Base-by-base conservation (phyloP, 1,139 yeast species). In the Magnusiomyces suaveolens region DNA sequence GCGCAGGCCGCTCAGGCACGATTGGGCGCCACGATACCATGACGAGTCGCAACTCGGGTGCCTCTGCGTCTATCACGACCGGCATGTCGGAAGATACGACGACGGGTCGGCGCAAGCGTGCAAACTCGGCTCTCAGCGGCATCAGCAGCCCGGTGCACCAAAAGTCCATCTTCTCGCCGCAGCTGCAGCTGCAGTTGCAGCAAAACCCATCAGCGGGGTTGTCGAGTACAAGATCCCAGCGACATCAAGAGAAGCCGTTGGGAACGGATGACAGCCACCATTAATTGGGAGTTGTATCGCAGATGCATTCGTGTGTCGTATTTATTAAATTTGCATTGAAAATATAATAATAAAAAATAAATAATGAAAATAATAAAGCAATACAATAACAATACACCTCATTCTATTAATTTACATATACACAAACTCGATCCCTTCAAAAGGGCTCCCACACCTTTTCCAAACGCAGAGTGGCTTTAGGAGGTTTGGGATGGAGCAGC, bases 401-500 rank as follows among this genome's bases (percentile, higher is more conserved):
- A 29, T 29, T 29, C 12, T 29, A 29, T 29, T 29, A 6, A 29
- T 29, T 29, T 29, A 29, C 6, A 29, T 6, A 29, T 29, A 6
- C 33, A 29, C 12, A 29, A 29, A 29, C 10, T 36, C 18, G 18
- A 14, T 36, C 16, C 18, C 3, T 48, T 41, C 52, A 52, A 18
- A 51, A n/a, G 25, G 55, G 54, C 50, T 55, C 57, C 57, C 57
- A 55, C 1, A 52, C 54, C 26, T 54, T 51, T 36, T 53, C 55
- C 25, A 52, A 33, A n/a, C 51, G 48, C 2, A 46, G 23, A 14
- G 56, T 53, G 6, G 60, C 56, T 12, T 53, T 53, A 2, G 59
- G 58, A 18, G 56, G 56, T 14, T 60, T 49, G 1, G 69, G 69
- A 33, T 59, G 62, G 33, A 72, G 62, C 23, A 71, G 58, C 69